Evolutionary conservation across 163 green algal genomes (phyloP), one percentile per base, ranked within the genome.

Genomic region (Chlamydomonas reinhardtii): DNA sequence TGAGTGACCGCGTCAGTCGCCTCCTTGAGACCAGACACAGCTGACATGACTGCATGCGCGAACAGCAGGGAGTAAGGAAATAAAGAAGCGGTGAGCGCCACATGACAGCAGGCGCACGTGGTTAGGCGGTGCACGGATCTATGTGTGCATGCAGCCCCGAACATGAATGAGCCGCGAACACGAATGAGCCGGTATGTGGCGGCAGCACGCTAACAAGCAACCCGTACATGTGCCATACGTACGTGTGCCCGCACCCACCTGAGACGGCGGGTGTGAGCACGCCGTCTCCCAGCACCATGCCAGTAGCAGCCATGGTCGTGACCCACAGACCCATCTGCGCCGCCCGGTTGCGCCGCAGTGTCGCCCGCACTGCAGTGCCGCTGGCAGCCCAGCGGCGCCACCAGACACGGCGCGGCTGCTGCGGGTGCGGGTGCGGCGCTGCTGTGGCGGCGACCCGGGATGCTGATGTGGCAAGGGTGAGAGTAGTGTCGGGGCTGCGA

Each of bases 191-290:
- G n/a, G n/a, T n/a, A n/a, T n/a, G n/a, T n/a, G n/a, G n/a, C n/a
- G n/a, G n/a, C n/a, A n/a, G n/a, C n/a, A n/a, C n/a, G n/a, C n/a
- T n/a, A n/a, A n/a, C n/a, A n/a, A n/a, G n/a, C n/a, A n/a, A n/a
- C n/a, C n/a, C n/a, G n/a, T n/a, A n/a, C n/a, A n/a, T n/a, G n/a
- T n/a, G 56, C 56, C 15, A 64, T 64, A 64, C 2, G 17, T 64
- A 22, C 56, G 22, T 9, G 9, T 5, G 20, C 56, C 68, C 25
- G n/a, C 19, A 74, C 68, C 25, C 0, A 91, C 85, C 89, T 35
- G 91, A 95, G 16, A 96, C 91, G 22, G 92, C 85, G 0, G 94
- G 94, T 6, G 94, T 97, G 0, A 97, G 83, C 17, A 96, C 90
- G 20, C 94, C 94, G 29, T 97, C 94, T 1, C 89, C 92, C 34